Conservation (phyloP, 2,329 filamentous ascomycete genomes). For the Didymella arachidicola region DNA sequence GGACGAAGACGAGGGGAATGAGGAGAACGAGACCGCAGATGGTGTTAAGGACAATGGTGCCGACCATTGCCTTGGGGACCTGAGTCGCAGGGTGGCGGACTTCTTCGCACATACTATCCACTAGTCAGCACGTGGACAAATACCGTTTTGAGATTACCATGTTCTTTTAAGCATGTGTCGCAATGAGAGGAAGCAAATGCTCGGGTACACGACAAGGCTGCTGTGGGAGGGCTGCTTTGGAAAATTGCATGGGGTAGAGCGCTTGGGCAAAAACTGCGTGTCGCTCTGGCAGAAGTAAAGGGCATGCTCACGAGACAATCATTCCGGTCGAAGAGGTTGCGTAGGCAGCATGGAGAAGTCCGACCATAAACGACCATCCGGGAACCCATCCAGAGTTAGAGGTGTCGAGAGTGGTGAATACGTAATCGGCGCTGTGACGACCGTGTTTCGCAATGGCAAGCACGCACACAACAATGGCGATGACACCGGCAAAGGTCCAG, state of each 20-base stretch:
- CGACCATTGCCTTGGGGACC: constrained; percentile 76
- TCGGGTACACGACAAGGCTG: constrained; percentile 24
- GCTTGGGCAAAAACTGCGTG: constrained; percentile 25
- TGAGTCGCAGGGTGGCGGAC: constrained; percentile 70
- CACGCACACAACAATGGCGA: constrained; percentile 69
- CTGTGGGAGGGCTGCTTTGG: constrained; percentile 30
- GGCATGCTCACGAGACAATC: constrained; percentile 72
- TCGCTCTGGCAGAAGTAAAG: constrained; percentile 44
- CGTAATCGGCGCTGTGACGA: constrained; percentile 67
- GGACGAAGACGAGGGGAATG: constrained; percentile 72
- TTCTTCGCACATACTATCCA: constrained; percentile 75
- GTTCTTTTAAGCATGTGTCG: constrained; percentile 27
- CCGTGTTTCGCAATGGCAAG: constrained; percentile 74
- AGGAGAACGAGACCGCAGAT: constrained; percentile 72
- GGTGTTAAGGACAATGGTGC: constrained; percentile 71
- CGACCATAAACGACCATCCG: constrained; percentile 78
- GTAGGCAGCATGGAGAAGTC: constrained; percentile 75
- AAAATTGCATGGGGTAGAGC: constrained; percentile 30
- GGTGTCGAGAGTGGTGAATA: constrained; percentile 73
- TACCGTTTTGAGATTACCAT: constrained; percentile 23
- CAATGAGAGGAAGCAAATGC: constrained; percentile 28
- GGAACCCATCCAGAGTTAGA: constrained; percentile 71
- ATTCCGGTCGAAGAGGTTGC: constrained; percentile 80
- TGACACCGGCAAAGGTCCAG: constrained; percentile 75
- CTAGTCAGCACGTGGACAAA: constrained; percentile 37